These are phyloP conservation scores for Trebouxiophyceae sp. DNA, from an alignment of 163 green algal genomes.

Conservation along the genomic window DNA sequence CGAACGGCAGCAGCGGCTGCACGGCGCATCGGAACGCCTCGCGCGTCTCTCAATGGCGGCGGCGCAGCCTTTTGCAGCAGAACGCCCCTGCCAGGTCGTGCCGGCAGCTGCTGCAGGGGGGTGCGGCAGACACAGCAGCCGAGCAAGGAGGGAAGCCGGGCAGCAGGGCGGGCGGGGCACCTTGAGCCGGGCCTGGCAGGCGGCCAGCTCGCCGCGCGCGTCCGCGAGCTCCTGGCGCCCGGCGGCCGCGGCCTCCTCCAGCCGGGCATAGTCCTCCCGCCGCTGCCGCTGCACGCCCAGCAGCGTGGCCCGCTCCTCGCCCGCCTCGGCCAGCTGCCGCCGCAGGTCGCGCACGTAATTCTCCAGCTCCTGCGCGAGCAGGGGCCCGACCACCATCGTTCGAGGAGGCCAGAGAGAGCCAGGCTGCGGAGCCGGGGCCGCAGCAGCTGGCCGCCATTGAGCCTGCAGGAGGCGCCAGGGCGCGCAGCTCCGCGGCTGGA, in stretches of 20 bases:
- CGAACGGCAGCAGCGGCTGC: too few relatives aligned
- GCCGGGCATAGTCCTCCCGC: constrained; percentile 2
- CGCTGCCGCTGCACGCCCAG: constrained; percentile 11
- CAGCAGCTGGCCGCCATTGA: not conserved
- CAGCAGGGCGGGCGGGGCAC: not conserved
- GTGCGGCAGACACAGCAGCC: too few relatives aligned
- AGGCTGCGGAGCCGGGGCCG: not conserved
- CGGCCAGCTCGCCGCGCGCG: not conserved
- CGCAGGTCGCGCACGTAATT: constrained; percentile 28
- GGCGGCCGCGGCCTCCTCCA: constrained; percentile 1
- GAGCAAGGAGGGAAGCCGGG: too few relatives aligned
- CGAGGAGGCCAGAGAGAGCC: too few relatives aligned
- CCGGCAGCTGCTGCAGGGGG: too few relatives aligned
- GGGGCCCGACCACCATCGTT: too few relatives aligned
- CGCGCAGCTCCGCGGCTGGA: too few relatives aligned
- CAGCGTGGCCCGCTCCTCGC: constrained; percentile 6
- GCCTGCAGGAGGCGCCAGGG: not conserved
- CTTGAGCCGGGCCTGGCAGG: constrained; percentile 11
- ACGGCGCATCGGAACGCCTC: too few relatives aligned
- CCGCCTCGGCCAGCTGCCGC: constrained; percentile 21
- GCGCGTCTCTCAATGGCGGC: too few relatives aligned
- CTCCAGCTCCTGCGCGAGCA: constrained; percentile 16
- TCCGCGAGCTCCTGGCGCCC: constrained; percentile 1
- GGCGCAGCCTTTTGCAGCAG: too few relatives aligned
- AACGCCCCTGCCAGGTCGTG: too few relatives aligned